These are phyloP conservation scores for Crithidia sp. DNA, from an alignment of 208 protist genomes.

Conservation along the genomic window DNA sequence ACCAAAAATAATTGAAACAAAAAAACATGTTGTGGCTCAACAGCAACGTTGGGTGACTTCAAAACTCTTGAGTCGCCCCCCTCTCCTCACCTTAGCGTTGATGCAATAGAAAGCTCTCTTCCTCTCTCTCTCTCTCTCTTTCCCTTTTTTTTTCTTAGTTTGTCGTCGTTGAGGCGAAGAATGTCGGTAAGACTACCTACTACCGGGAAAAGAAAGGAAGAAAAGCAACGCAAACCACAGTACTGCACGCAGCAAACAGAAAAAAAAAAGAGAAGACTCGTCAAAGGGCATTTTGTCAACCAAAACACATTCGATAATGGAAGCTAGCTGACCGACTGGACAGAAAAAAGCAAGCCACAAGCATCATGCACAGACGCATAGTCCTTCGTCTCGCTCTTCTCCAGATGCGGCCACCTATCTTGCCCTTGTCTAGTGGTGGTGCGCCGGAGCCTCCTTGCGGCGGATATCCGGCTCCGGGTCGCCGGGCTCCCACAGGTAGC, in stretches of 20 bases:
- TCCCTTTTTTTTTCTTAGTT: background rate
- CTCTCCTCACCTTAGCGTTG: too few species aligned
- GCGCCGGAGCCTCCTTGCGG: conserved; percentile 68
- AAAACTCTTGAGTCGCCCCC: too few species aligned
- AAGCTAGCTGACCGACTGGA: too few species aligned
- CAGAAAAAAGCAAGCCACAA: background rate
- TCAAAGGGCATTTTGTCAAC: too few species aligned
- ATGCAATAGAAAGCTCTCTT: background rate
- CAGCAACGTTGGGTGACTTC: too few species aligned
- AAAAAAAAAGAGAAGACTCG: conserved; percentile 14
- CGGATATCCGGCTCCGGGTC: conserved; percentile 90
- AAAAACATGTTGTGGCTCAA: too few species aligned
- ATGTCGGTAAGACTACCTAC: conserved; percentile 30
- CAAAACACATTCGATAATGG: too few species aligned
- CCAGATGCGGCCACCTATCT: background rate
- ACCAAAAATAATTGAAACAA: too few species aligned
- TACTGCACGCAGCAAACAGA: background rate
- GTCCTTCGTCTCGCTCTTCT: background rate
- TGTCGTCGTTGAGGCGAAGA: background rate
- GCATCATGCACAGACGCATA: background rate
- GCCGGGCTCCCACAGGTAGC: conserved; percentile 89
- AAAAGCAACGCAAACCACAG: background rate
- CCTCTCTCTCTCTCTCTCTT: background rate
- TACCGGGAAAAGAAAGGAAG: conserved; percentile 11
- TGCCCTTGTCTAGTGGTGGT: conserved; percentile 24